These are phyloP conservation scores for Pseudogymnoascus sp. DNA, from an alignment of 2,329 filamentous ascomycete genomes.

Conservation along the genomic window DNA sequence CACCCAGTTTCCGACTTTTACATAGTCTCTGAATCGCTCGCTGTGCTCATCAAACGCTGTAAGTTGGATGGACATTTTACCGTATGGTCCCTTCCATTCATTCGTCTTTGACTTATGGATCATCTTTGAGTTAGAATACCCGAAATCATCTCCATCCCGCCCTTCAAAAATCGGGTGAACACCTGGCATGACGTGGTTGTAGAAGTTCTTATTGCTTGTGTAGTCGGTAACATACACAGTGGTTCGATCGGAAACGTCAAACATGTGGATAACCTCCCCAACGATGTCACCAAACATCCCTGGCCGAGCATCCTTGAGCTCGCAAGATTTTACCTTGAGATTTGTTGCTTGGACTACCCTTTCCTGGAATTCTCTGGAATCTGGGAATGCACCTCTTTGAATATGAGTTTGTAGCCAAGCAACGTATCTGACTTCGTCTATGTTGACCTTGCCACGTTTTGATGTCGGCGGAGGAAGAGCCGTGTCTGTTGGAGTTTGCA, in stretches of 20 bases:
- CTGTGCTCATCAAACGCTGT: conserved; percentile 66
- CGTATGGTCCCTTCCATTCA: conserved; percentile 69
- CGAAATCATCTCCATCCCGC: conserved; percentile 45
- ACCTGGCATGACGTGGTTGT: conserved; percentile 28
- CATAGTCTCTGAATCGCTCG: conserved; percentile 44
- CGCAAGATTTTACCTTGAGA: conserved; percentile 50
- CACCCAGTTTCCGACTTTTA: conserved; percentile 58
- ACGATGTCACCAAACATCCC: conserved; percentile 60
- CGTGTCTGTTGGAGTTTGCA: conserved; percentile 31
- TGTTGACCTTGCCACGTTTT: background rate
- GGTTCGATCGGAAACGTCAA: conserved; percentile 38
- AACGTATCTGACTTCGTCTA: background rate
- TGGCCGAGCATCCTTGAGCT: conserved; percentile 56
- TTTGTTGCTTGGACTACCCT: conserved; percentile 36
- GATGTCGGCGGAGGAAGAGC: conserved; percentile 17
- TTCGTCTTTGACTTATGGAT: conserved; percentile 17
- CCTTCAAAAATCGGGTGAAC: conserved; percentile 21
- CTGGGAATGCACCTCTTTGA: conserved; percentile 40
- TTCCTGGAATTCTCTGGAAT: conserved; percentile 36
- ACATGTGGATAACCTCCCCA: conserved; percentile 61
- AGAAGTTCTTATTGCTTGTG: conserved; percentile 62
- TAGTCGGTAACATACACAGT: conserved; percentile 78
- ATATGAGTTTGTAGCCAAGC: conserved; percentile 24
- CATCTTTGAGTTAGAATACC: conserved; percentile 40
- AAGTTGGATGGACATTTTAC: conserved; percentile 64